phyloP scores from a whole-genome alignment of 2,329 filamentous ascomycete species.

The Sporothrix humicola region DNA sequence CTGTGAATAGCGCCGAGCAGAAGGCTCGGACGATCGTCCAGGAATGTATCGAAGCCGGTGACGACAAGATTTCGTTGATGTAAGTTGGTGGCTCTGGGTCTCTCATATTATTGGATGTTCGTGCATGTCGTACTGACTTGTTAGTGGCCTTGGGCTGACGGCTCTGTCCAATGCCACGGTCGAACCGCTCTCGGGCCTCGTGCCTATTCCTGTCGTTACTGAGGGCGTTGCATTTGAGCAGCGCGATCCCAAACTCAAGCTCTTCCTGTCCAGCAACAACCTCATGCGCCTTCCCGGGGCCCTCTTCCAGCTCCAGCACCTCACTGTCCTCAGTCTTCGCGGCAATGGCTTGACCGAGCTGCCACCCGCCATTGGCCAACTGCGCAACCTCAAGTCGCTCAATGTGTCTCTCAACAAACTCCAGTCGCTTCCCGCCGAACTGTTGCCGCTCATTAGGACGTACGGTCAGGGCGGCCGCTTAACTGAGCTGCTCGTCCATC shows the following conservation, averaged over 20 bases:
- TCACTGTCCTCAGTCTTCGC: slow-evolving; percentile 70
- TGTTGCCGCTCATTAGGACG: slow-evolving; percentile 59
- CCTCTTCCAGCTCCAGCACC: slow-evolving; percentile 65
- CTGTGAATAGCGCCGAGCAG: slow-evolving; percentile 50
- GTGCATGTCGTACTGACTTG: too few species aligned
- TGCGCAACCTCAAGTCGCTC: slow-evolving; percentile 64
- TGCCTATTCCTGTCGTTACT: slow-evolving; percentile 59
- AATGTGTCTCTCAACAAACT: slow-evolving; percentile 71
- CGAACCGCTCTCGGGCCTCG: slow-evolving; percentile 60
- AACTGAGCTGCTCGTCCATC: slow-evolving; percentile 60
- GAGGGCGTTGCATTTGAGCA: slow-evolving; percentile 65
- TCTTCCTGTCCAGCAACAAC: slow-evolving; percentile 66
- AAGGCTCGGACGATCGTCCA: slow-evolving; percentile 56
- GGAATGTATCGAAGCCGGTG: slow-evolving; percentile 61
- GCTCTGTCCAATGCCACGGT: slow-evolving; percentile 63
- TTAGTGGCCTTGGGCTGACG: slow-evolving; percentile 52
- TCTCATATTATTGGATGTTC: too few species aligned
- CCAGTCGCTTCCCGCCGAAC: slow-evolving; percentile 65
- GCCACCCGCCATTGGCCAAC: slow-evolving; percentile 62
- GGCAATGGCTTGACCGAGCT: slow-evolving; percentile 67
- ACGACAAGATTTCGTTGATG: slow-evolving; percentile 56
- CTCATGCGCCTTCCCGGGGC: slow-evolving; percentile 62
- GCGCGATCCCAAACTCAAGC: slow-evolving; percentile 62
- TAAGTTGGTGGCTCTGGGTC: not conserved
- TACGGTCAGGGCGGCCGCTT: slow-evolving; percentile 51